Percentiles rank a stretch among this genome's conserved stretches.
These are phyloP conservation scores for Dioscorea dumetorum DNA, from an alignment of 106 monocot genomes.

Conservation along the genomic window DNA sequence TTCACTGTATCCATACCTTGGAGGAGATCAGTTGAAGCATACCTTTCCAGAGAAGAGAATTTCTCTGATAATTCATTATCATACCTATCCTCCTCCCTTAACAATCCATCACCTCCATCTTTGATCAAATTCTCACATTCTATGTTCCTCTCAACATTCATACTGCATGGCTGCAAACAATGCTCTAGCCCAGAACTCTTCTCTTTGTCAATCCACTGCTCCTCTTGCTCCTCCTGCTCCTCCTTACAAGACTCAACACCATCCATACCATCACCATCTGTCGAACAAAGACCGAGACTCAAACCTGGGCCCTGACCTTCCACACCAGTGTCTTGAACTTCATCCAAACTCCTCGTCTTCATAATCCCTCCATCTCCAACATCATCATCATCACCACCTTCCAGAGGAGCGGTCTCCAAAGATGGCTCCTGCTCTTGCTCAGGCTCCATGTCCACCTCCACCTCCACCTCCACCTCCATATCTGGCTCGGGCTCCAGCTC, in stretches of 20 bases:
- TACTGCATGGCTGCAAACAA: slow-evolving; percentile 18
- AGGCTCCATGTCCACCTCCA: neutral
- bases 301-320: slow-evolving; percentile 17
- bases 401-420: slow-evolving; percentile 13
- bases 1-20: slow-evolving; percentile 39
- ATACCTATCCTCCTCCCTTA: slow-evolving; percentile 22
- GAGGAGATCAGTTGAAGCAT: slow-evolving; percentile 59
- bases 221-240: neutral
- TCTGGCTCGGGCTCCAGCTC: neutral
- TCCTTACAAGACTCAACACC: slow-evolving; percentile 3
- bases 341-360: slow-evolving; percentile 9
- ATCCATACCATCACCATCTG: neutral
- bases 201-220: slow-evolving; percentile 1
- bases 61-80: slow-evolving; percentile 33
- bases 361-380: neutral
- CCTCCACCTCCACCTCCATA: neutral
- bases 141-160: slow-evolving; percentile 4
- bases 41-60: slow-evolving; percentile 39
- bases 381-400: slow-evolving; percentile 40
- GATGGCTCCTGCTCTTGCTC: slow-evolving; percentile 2
- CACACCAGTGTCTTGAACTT: neutral
- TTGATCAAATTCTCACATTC: slow-evolving; percentile 8
- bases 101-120: slow-evolving; percentile 17
- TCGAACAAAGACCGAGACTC: slow-evolving; percentile 19
- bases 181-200: slow-evolving; percentile 8